These are phyloP conservation scores for Lactifluus piperatus DNA, from an alignment of 768 basidiomycete genomes.

Conservation along the genomic window DNA sequence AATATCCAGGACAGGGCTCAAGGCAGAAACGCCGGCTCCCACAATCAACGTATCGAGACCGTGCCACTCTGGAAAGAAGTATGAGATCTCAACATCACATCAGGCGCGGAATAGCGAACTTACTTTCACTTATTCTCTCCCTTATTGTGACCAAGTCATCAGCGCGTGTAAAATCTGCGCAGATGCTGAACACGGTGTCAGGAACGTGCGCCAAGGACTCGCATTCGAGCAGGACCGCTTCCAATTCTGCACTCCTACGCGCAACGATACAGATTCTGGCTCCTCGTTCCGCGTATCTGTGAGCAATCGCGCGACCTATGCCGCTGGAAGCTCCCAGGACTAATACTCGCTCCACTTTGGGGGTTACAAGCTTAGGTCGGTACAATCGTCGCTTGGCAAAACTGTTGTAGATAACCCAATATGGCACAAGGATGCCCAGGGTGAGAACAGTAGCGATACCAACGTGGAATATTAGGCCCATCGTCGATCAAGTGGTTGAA, in stretches of 20 bases:
- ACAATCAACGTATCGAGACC: slow-evolving; percentile 80
- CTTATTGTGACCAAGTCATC: slow-evolving; percentile 62
- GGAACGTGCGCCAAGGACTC: slow-evolving; percentile 18
- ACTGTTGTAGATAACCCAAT: not conserved
- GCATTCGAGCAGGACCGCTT: slow-evolving; percentile 57
- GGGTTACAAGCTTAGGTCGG: slow-evolving; percentile 33
- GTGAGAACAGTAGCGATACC: slow-evolving; percentile 1
- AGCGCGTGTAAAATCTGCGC: slow-evolving; percentile 55
- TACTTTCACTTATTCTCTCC: slow-evolving; percentile 45
- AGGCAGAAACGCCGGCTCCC: slow-evolving; percentile 75
- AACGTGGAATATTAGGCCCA: not conserved
- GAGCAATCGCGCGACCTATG: slow-evolving; percentile 64
- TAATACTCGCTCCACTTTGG: slow-evolving; percentile 58
- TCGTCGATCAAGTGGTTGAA: not conserved
- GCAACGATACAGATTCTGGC: slow-evolving; percentile 70
- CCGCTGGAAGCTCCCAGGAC: slow-evolving; percentile 82
- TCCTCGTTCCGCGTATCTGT: slow-evolving; percentile 64
- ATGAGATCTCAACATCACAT: not conserved
- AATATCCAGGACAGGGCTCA: slow-evolving; percentile 64
- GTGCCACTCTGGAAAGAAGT: slow-evolving; percentile 49
- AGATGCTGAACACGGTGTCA: slow-evolving; percentile 37
- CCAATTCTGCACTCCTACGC: slow-evolving; percentile 45
- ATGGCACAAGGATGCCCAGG: not conserved
- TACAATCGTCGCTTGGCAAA: slow-evolving; percentile 9
- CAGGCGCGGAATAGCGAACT: slow-evolving; percentile 20